A percentile compares a stretch with the other conserved stretches of the same genome.
These are phyloP conservation scores for Zygosaccharomyces sapae DNA, from an alignment of 1,139 yeast genomes.

Conservation along the genomic window DNA sequence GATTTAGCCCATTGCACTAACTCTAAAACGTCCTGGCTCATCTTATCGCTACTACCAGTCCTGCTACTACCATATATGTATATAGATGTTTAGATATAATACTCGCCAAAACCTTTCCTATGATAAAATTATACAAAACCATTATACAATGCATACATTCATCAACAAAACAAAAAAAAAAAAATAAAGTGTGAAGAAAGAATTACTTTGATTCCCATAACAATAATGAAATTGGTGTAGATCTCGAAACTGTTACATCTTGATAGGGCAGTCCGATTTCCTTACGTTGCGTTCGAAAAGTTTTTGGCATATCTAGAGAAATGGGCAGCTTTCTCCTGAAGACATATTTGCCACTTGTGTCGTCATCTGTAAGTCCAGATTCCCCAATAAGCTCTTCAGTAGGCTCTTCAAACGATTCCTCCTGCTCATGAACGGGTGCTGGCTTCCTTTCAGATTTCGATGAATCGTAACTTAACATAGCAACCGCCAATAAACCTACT, in stretches of 20 bases:
- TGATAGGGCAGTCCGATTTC: conserved; percentile 5
- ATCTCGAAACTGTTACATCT: neutral
- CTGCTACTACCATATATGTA: neutral
- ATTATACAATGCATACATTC: neutral
- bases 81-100: no score
- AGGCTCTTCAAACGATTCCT: neutral
- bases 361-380: neutral
- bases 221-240: conserved; percentile 1
- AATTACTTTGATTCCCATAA: conserved; percentile 2
- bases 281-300: conserved; percentile 2
- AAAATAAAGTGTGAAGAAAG: neutral
- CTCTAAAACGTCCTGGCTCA: conserved; percentile 10
- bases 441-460: neutral
- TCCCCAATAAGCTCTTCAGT: neutral
- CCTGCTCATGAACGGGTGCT: neutral
- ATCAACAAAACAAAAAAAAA: neutral
- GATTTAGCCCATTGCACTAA: conserved; percentile 48
- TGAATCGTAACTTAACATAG: neutral
- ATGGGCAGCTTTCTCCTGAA: neutral
- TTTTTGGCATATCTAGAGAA: neutral
- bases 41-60: neutral
- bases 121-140: neutral
- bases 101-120: neutral
- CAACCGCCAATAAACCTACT: neutral
- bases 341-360: neutral